Evolutionary conservation across 352 stramenopile species (phyloP).

Genomic region (Phytophthora colocasiae): DNA sequence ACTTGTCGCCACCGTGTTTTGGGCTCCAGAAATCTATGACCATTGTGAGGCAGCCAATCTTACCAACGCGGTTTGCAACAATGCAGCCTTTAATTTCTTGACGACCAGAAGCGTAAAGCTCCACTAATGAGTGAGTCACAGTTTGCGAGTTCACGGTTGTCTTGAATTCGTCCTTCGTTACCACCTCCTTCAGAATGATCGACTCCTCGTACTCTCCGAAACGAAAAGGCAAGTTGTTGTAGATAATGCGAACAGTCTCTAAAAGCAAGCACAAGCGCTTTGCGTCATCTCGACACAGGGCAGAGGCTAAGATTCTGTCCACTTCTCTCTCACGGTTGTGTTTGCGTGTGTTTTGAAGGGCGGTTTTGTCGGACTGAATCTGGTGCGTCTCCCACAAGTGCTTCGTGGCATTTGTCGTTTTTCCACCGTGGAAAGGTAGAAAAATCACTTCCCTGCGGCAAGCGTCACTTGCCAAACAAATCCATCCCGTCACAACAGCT

Average conservation of each 20-base stretch:
- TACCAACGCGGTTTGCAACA: background rate
- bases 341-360: constrained; percentile 2
- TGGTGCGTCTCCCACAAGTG: background rate
- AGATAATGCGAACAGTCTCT: background rate
- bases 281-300: background rate
- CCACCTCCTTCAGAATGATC: constrained; percentile 5
- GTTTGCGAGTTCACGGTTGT: constrained; percentile 3
- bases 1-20: background rate
- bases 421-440: constrained; percentile 4
- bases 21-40: constrained; percentile 4
- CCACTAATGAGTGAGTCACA: constrained; percentile 1
- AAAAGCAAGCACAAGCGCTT: constrained; percentile 4
- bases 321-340: background rate
- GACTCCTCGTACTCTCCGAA: constrained; percentile 10
- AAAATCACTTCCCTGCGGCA: constrained; percentile 1
- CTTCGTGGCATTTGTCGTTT: constrained; percentile 1
- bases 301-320: background rate
- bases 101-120: background rate
- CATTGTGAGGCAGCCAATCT: background rate
- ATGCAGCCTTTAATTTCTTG: background rate
- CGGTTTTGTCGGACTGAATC: constrained; percentile 4
- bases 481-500: background rate
- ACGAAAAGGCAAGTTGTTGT: constrained; percentile 8
- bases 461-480: constrained; percentile 9
- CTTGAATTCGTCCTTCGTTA: constrained; percentile 7